These are phyloP conservation scores for Trypanosoma conorhini DNA, from an alignment of 208 protist genomes.

Conservation along the genomic window DNA sequence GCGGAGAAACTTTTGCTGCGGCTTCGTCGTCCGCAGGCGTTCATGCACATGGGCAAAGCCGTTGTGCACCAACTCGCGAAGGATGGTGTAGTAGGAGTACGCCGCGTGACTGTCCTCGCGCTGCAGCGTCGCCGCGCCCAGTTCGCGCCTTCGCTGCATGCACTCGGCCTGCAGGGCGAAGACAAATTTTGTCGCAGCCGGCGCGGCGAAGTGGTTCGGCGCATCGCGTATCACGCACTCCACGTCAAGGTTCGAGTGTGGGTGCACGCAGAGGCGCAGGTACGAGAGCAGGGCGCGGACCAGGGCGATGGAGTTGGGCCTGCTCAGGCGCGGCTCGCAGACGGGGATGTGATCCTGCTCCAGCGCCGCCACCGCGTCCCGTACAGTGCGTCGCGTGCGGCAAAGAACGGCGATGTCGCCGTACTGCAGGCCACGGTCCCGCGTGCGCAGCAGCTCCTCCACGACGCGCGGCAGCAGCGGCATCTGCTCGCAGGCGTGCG, in stretches of 20 bases:
- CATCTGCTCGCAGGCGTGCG: constrained; percentile 37
- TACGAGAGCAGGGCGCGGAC: constrained; percentile 57
- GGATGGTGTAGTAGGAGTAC: constrained; percentile 54
- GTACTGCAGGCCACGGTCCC: constrained; percentile 40
- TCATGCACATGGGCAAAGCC: constrained; percentile 40
- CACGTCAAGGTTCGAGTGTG: constrained; percentile 63
- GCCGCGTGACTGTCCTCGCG: constrained; percentile 25
- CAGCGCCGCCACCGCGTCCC: constrained; percentile 38
- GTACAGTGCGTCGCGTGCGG: constrained; percentile 57
- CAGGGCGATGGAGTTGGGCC: constrained; percentile 34
- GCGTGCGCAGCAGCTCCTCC: constrained; percentile 44
- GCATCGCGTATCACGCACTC: constrained; percentile 44
- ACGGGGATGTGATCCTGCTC: constrained; percentile 53
- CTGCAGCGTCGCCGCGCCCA: constrained; percentile 20
- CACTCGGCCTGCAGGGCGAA: constrained; percentile 45
- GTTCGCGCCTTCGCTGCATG: constrained; percentile 26
- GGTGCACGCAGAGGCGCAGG: constrained; percentile 57
- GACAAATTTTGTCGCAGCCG: constrained; percentile 43
- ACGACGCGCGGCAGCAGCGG: constrained; percentile 44
- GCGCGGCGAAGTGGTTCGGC: constrained; percentile 38
- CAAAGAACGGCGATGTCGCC: constrained; percentile 83
- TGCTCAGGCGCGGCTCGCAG: constrained; percentile 36
- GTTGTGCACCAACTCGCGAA: constrained; percentile 55
- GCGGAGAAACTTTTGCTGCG: constrained; percentile 43
- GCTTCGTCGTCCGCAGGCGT: constrained; percentile 40